phyloP scores from a whole-genome alignment of 768 basidiomycete genomes.

The Russula sp. region DNA sequence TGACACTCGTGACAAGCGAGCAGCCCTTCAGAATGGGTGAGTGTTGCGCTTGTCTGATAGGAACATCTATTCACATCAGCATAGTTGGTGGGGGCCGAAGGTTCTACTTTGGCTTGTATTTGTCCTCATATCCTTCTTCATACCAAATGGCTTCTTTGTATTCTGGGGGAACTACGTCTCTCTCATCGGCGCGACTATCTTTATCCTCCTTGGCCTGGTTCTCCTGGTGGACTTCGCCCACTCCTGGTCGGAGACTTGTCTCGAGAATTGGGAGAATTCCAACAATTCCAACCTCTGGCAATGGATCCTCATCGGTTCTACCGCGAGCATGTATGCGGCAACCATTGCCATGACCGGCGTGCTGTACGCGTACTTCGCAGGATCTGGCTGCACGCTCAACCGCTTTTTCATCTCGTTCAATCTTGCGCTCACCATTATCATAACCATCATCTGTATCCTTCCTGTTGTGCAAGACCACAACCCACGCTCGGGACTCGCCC shows the following conservation, averaged over 20 bases:
- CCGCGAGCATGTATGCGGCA: constrained; percentile 79
- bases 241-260: constrained; percentile 95
- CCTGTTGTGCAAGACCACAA: constrained; percentile 88
- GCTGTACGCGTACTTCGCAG: constrained; percentile 88
- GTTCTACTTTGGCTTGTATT: constrained; percentile 84
- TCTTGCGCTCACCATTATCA: constrained; percentile 68
- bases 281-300: constrained; percentile 89
- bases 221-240: constrained; percentile 98
- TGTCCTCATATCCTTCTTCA: constrained; percentile 79
- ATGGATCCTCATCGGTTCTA: constrained; percentile 90
- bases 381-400: constrained; percentile 82
- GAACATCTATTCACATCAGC: constrained; percentile 7
- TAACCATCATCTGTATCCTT: constrained; percentile 77
- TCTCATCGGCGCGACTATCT: constrained; percentile 86
- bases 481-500: constrained; percentile 90
- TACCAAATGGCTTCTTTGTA: constrained; percentile 97
- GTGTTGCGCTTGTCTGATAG: constrained; percentile 21
- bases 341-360: constrained; percentile 82
- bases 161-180: constrained; percentile 95
- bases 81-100: constrained; percentile 98
- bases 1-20: constrained; percentile 88
- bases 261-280: constrained; percentile 86
- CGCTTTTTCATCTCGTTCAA: constrained; percentile 98
- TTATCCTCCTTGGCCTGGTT: constrained; percentile 95
- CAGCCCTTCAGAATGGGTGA: constrained; percentile 95